Conservation (phyloP, 2,329 filamentous ascomycete species). For the Pezicula rhizophila region DNA sequence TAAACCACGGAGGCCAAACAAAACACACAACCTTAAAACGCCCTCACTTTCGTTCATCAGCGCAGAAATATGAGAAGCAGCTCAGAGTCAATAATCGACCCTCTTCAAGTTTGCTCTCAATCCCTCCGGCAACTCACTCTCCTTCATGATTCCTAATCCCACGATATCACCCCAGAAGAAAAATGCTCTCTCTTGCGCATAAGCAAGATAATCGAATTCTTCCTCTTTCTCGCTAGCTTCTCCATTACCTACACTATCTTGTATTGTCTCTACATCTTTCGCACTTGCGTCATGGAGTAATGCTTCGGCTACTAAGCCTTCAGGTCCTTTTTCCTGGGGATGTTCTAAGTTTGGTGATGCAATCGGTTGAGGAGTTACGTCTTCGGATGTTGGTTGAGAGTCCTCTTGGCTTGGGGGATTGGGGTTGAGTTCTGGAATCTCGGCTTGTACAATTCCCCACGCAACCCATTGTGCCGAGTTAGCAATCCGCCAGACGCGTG, state of each 20-base stretch:
- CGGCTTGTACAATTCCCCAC: constrained; percentile 95
- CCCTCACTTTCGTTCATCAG: too few relatives aligned
- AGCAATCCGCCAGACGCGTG: constrained; percentile 77
- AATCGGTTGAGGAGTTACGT: not conserved
- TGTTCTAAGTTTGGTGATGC: not conserved
- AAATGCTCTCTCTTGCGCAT: constrained; percentile 82
- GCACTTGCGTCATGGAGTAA: constrained; percentile 4
- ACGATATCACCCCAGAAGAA: constrained; percentile 95
- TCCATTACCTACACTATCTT: constrained; percentile 2
- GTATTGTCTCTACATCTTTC: constrained; percentile 9
- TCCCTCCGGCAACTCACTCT: constrained; percentile 69
- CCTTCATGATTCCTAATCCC: constrained; percentile 64
- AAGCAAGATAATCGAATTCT: constrained; percentile 88
- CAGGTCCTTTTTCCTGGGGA: constrained; percentile 12
- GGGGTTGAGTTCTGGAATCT: constrained; percentile 59
- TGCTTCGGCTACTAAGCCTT: constrained; percentile 14
- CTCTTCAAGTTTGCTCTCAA: constrained; percentile 61
- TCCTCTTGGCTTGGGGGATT: not conserved
- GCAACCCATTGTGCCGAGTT: constrained; percentile 90
- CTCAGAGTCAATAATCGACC: constrained; percentile 52
- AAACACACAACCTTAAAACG: not conserved
- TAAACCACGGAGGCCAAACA: too few relatives aligned
- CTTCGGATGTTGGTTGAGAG: not conserved
- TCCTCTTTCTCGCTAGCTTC: constrained; percentile 41
- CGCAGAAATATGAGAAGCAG: not conserved